Percentiles rank a stretch among this genome's conserved stretches.
phyloP scores from a whole-genome alignment of 2,329 filamentous ascomycete genomes.

The Colletotrichum australisinense region DNA sequence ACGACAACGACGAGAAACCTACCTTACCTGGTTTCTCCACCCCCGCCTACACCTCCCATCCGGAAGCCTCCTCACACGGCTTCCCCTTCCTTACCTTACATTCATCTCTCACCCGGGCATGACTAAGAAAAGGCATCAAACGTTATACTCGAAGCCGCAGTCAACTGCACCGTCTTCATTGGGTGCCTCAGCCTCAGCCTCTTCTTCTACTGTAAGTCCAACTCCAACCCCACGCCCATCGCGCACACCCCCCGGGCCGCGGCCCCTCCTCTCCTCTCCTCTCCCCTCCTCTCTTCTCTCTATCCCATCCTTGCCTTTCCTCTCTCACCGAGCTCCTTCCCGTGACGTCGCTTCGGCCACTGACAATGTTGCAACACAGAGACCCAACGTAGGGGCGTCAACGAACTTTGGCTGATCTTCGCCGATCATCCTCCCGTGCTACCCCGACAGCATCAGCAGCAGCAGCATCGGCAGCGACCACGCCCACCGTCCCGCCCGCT shows the following conservation, averaged over 20 bases:
- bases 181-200: conserved; percentile 35
- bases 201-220: conserved; percentile 31
- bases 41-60: background rate
- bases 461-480: conserved; percentile 31
- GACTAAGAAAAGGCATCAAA: conserved; percentile 72
- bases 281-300: background rate
- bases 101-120: conserved; percentile 52
- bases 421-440: conserved; percentile 54
- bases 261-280: background rate
- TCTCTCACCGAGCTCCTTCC: background rate
- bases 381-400: conserved; percentile 60
- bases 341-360: conserved; percentile 37
- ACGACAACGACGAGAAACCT: background rate
- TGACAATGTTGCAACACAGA: conserved; percentile 38
- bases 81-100: background rate
- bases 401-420: conserved; percentile 70
- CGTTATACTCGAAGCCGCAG: conserved; percentile 68
- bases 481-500: conserved; percentile 62
- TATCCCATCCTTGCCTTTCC: background rate
- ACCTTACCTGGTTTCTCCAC: background rate
- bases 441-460: conserved; percentile 14
- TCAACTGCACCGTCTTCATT: conserved; percentile 56
- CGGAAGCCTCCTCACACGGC: background rate
- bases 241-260: background rate
- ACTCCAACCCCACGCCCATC: background rate